Evolutionary conservation across 2,329 filamentous ascomycete species (phyloP), one percentile per base, ranked within the genome.

Genomic region (Daldinia sp.): DNA sequence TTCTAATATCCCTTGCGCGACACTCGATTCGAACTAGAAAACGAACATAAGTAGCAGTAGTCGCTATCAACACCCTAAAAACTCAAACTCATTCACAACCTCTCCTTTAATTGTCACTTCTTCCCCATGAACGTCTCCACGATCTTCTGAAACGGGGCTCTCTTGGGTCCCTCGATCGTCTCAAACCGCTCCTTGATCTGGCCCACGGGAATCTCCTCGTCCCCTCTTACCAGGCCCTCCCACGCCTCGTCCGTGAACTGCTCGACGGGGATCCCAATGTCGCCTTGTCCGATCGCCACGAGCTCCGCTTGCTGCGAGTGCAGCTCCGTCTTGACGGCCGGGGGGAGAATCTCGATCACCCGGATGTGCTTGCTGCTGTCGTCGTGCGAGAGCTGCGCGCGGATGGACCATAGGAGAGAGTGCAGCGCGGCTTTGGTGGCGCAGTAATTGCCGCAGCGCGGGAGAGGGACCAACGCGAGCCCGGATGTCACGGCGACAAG

Each of bases 361-460:
- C 67, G 71, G 44, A 82, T 66, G 62, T 79, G 78, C 2, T 68
- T 64, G 10, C 74, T 78, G 9, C 71, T 72, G 10, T 48, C 53
- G 59, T 77, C 69, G 42, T 53, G 57, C 7, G 71, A 69, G 18
- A 87, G 76, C 73, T 85, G 80, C 59, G 82, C 78, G 5, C 84
- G 78, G 18, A 85, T 72, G 46, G 79, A 82, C 65, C 85, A 79
- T 26, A 80, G 72, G 57, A 85, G 85, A 4, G 78, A 78, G 71
- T 86, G 84, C 41, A 88, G 74, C 2, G 86, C 86, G 0, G 85
- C 82, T 72, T 88, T 88, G 10, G 83, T 83, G 1, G 84, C 84
- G 59, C 82, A 86, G 78, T 88, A 88, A 39, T 83, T 85, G 0
- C 82, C 80, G 71, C 84, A 81, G 0, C 78, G 75, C n/a, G 79